Percentiles rank a stretch among this genome's conserved stretches.
Conservation (phyloP, 495 filamentous ascomycete species). For the Cudoniella acicularis region DNA sequence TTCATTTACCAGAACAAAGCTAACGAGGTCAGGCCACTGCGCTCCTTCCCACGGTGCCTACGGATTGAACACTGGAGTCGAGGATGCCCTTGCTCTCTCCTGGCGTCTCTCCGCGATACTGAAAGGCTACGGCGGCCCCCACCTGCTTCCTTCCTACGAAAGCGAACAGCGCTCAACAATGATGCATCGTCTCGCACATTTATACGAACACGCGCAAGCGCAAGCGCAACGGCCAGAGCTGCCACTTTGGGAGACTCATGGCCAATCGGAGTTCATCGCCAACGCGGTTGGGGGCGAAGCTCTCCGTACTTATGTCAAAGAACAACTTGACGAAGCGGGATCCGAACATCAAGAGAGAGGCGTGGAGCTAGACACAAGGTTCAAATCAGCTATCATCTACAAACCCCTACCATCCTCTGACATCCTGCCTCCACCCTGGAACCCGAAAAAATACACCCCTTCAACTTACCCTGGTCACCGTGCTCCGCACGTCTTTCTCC, state of each 20-base stretch:
- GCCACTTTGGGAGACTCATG: background rate
- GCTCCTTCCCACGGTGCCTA: constrained; percentile 29
- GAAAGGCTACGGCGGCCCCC: constrained; percentile 19
- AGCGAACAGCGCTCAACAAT: constrained; percentile 23
- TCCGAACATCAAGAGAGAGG: background rate
- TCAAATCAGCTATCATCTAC: background rate
- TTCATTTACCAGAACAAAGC: too few relatives aligned
- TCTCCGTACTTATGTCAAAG: background rate
- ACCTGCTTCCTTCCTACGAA: constrained; percentile 24
- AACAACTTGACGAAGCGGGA: background rate
- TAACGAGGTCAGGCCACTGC: constrained; percentile 33
- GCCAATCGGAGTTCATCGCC: background rate
- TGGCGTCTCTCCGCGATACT: constrained; percentile 31
- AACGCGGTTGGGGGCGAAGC: background rate
- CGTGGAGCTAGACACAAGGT: background rate
- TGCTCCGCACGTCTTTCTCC: constrained; percentile 32
- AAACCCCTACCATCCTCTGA: too few relatives aligned
- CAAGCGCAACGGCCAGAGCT: background rate
- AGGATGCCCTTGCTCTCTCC: constrained; percentile 29
- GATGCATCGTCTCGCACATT: background rate
- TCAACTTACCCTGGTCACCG: constrained; percentile 28
- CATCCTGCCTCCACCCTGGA: too few relatives aligned
- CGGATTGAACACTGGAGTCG: constrained; percentile 34
- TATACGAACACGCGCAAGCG: background rate
- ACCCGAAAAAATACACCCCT: constrained; percentile 21